These are phyloP conservation scores for Bauhinia variegata DNA, from an alignment of 306 rosid species.

Conservation along the genomic window DNA sequence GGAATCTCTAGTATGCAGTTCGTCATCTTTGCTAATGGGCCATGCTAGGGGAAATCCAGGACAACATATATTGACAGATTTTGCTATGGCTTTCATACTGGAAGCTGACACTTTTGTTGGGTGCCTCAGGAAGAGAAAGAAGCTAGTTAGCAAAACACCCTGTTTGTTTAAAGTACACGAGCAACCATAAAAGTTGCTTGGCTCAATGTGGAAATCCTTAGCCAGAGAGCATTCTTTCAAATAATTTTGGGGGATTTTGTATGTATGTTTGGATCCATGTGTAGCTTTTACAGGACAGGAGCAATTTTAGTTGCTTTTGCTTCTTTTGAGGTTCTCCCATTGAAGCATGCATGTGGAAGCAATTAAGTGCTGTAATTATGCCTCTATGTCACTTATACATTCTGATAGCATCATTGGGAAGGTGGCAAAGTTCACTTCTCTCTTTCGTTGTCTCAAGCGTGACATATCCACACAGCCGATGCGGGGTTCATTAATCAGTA, in stretches of 20 bases:
- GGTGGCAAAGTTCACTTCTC: constrained; percentile 35
- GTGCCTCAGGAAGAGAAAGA: constrained; percentile 37
- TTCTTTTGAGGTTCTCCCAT: constrained; percentile 45
- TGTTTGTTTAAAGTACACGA: constrained; percentile 31
- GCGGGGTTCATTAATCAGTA: constrained; percentile 43
- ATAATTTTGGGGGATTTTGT: constrained; percentile 36
- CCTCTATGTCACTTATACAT: constrained; percentile 36
- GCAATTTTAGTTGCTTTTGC: constrained; percentile 28
- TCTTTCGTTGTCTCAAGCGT: constrained; percentile 34
- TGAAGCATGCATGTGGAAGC: constrained; percentile 59
- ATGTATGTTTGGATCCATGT: not conserved
- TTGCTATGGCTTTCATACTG: constrained; percentile 27
- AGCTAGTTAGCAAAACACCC: constrained; percentile 9
- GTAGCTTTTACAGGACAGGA: not conserved
- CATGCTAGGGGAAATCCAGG: constrained; percentile 27
- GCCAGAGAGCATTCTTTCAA: constrained; percentile 27
- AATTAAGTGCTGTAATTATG: constrained; percentile 60
- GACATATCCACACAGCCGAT: not conserved
- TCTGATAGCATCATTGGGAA: constrained; percentile 35
- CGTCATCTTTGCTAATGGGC: too few relatives aligned
- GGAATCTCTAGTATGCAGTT: not conserved
- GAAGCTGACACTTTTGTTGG: constrained; percentile 33
- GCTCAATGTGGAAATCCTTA: constrained; percentile 39
- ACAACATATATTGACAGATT: too few relatives aligned
- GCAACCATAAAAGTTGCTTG: constrained; percentile 39